Evolutionary conservation across 2,329 filamentous ascomycete species (phyloP).

Genomic region (Botrytis paeoniae): DNA sequence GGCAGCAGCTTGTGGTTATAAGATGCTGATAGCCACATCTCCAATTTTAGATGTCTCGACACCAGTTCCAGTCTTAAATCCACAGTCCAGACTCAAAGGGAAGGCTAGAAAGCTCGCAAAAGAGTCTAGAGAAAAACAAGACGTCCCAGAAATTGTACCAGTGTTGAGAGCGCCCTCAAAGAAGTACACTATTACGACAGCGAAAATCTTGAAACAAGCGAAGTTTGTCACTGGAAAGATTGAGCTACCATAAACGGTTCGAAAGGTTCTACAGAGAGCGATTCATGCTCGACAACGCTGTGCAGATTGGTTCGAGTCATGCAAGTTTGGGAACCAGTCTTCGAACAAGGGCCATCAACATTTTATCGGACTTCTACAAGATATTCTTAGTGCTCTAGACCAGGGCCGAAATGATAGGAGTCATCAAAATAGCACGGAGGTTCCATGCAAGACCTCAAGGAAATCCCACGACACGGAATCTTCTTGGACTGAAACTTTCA

Average conservation of each 20-base stretch:
- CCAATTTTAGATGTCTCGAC: not conserved
- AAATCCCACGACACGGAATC: not conserved
- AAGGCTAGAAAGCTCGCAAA: not conserved
- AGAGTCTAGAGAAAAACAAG: not conserved
- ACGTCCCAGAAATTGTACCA: not conserved
- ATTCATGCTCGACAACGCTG: not conserved
- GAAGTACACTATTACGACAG: not conserved
- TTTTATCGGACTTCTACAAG: not conserved
- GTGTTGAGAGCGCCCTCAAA: not conserved
- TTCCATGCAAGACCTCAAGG: not conserved
- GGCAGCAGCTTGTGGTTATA: not conserved
- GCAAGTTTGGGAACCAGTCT: not conserved
- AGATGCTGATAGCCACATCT: not conserved
- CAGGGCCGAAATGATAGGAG: conserved; percentile 7
- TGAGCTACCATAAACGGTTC: not conserved
- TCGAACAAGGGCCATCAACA: not conserved
- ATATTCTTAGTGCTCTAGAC: not conserved
- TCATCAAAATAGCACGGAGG: not conserved
- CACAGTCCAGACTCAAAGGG: not conserved
- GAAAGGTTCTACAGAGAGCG: not conserved
- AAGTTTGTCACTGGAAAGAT: not conserved
- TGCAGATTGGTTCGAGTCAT: not conserved
- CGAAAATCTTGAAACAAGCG: not conserved
- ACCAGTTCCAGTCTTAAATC: not conserved
- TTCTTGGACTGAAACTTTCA: not conserved